phyloP scores from a whole-genome alignment of 495 filamentous ascomycete species.

The Amphirosellinia nigrospora region DNA sequence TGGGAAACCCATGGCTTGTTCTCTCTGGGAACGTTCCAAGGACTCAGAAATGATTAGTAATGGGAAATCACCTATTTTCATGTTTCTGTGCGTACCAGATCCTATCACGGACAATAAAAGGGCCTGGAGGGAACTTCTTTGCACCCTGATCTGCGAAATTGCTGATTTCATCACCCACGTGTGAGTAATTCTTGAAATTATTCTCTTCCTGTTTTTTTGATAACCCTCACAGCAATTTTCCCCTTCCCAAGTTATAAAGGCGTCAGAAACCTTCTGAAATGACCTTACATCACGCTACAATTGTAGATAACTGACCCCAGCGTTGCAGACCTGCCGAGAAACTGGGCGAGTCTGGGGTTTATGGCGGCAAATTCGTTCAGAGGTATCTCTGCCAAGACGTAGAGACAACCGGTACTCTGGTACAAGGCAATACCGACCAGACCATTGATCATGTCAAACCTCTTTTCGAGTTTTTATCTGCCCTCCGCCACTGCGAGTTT shows the following conservation, averaged over 20 bases:
- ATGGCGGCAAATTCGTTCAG: neutral
- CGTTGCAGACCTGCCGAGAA: neutral
- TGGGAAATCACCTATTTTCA: neutral
- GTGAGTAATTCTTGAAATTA: too few relatives aligned
- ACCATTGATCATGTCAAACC: neutral
- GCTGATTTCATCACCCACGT: neutral
- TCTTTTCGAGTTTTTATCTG: neutral
- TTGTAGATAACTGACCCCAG: too few relatives aligned
- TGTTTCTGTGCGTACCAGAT: neutral
- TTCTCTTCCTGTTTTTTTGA: too few relatives aligned
- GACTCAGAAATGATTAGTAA: too few relatives aligned
- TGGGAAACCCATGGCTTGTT: neutral
- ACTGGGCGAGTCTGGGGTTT: neutral
- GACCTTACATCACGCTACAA: too few relatives aligned
- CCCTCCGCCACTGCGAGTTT: conserved; percentile 5
- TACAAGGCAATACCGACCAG: neutral
- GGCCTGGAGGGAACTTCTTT: conserved; percentile 2
- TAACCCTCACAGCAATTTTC: too few relatives aligned
- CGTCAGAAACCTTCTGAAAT: too few relatives aligned
- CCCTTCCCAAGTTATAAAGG: too few relatives aligned
- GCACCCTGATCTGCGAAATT: neutral
- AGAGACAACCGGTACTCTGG: neutral
- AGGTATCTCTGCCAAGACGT: neutral
- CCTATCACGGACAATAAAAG: neutral
- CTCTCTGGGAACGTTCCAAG: neutral